phyloP scores from a whole-genome alignment of 2,329 filamentous ascomycete genomes.

The Hypocreales sp. region DNA sequence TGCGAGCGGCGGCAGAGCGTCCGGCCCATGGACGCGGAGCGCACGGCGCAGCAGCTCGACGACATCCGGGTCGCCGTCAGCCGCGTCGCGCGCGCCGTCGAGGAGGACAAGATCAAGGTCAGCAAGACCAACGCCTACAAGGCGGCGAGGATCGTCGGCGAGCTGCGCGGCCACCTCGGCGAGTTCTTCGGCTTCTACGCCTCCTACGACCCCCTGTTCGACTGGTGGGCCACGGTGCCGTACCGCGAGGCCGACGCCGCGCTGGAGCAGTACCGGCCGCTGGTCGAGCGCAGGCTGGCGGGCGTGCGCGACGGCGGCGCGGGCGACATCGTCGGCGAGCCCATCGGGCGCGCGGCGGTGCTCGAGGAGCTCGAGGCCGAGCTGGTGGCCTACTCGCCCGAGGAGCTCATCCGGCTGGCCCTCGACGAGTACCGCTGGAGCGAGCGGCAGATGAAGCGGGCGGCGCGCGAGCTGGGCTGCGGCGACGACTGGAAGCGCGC shows the following conservation, averaged over 20 bases:
- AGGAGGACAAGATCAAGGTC: slow-evolving; percentile 15
- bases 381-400: slow-evolving; percentile 41
- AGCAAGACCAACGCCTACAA: slow-evolving; percentile 28
- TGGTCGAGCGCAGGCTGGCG: slow-evolving; percentile 25
- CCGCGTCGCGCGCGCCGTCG: slow-evolving; percentile 17
- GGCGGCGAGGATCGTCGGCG: slow-evolving; percentile 24
- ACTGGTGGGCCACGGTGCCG: slow-evolving; percentile 37
- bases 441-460: slow-evolving; percentile 34
- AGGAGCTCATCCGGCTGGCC: slow-evolving; percentile 36
- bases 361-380: slow-evolving; percentile 36
- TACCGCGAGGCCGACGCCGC: slow-evolving; percentile 22
- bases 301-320: slow-evolving; percentile 25
- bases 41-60: slow-evolving; percentile 25
- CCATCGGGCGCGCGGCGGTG: slow-evolving; percentile 35
- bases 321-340: slow-evolving; percentile 39
- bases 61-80: slow-evolving; percentile 16
- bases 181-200: slow-evolving; percentile 36
- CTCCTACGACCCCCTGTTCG: slow-evolving; percentile 38
- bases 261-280: slow-evolving; percentile 17
- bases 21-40: slow-evolving; percentile 23
- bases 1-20: slow-evolving; percentile 31
- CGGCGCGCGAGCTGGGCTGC: slow-evolving; percentile 31
- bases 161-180: slow-evolving; percentile 23
- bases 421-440: slow-evolving; percentile 39
- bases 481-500: slow-evolving; percentile 33